Evolutionary conservation across 495 filamentous ascomycete species (phyloP), one percentile per base, ranked within the genome.

Genomic region (Podospora pseudopauciseta): DNA sequence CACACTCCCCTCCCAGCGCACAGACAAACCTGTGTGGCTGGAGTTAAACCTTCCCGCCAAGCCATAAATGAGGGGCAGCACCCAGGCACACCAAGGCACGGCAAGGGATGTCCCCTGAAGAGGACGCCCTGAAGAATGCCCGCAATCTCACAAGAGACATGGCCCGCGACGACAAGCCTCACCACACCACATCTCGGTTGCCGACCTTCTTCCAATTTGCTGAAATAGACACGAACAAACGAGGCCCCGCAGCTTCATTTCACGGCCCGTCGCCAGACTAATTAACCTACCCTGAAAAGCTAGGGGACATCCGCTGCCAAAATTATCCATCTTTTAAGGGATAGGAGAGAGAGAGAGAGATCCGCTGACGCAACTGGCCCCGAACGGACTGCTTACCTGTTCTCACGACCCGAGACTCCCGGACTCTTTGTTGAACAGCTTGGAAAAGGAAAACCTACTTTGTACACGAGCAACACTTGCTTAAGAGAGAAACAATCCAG

Each of bases 291-390:
- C 39, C 13, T 49, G 39, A 49, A 32, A 23, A 39, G 4, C 6
- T 49, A 49, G 15, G 39, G 39, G 39, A 49, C 39, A 16, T 11
- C 9, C 39, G 39, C 30, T 49, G 39, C 39, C 39, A 49, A 49
- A 49, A 49, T 49, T 49, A 49, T 32, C 30, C 13, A 49, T 32
- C 30, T 49, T 49, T 49, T 49, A 49, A 13, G 39, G 39, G 39
- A 49, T 49, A 49, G 39, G 15, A 16, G 7, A 13, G 9, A 13
- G 13, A 39, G 32, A 39, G 32, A 11, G 34, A 11, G 55, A 30
- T 18, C 27, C 60, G 60, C 60, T 63, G 60, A 63, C 60, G 60
- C 60, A 63, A 63, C 61, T 23, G 13, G 55, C 39, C 15, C 39
- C 15, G 39, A 39, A 49, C 39, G 39, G 39, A 49, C 39, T 32